These are phyloP conservation scores for Heliamphora pulchella DNA, from an alignment of 179 eudicot species.

Conservation along the genomic window DNA sequence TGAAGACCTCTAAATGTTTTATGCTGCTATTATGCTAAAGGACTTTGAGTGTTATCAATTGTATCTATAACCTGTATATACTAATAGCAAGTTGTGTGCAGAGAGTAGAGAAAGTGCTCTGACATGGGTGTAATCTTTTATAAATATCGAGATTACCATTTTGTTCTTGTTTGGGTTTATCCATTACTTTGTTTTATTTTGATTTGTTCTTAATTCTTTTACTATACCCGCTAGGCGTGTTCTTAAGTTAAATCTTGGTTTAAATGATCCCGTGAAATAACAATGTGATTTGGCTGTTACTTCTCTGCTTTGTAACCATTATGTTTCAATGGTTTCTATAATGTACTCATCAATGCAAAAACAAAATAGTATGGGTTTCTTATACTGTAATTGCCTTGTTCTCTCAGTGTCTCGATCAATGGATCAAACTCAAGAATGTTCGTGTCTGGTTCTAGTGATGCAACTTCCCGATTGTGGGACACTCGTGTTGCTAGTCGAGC, in stretches of 20 bases:
- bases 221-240: too few species aligned
- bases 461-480: conserved; percentile 92
- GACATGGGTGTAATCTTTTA: background rate
- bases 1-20: background rate
- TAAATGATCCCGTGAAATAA: too few species aligned
- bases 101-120: background rate
- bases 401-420: conserved; percentile 66
- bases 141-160: background rate
- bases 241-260: too few species aligned
- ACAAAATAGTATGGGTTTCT: background rate
- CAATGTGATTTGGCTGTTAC: too few species aligned
- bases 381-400: background rate
- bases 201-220: background rate
- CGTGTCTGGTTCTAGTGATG: conserved; percentile 86
- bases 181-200: background rate
- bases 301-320: too few species aligned
- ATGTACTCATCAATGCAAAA: background rate
- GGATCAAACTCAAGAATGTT: conserved; percentile 65
- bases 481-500: conserved; percentile 97
- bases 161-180: background rate
- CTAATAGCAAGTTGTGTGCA: background rate
- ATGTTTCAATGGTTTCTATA: too few species aligned
- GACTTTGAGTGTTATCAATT: background rate
- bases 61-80: background rate
- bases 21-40: background rate